Evolutionary conservation across 2,329 filamentous ascomycete species (phyloP), one percentile per base, ranked within the genome.

Genomic region (Beauveria australis): DNA sequence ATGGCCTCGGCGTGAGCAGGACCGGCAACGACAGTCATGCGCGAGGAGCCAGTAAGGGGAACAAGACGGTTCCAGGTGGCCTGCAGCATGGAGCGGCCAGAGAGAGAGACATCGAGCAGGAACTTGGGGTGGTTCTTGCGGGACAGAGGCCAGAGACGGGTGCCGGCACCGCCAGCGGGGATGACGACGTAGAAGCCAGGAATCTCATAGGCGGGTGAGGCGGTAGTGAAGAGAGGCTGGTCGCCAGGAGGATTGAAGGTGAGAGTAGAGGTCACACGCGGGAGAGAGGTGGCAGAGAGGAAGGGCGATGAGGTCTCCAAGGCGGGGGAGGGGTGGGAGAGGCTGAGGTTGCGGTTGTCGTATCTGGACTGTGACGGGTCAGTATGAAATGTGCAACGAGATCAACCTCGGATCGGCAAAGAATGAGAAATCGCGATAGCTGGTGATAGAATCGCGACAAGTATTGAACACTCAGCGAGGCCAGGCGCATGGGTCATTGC

Each of bases 91-190:
- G 66, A 67, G 63, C 63, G 66, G 24, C 67, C 67, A 9, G 63
- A 67, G 12, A 68, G 65, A 49, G 66, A 64, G 54, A 68, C 66
- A 43, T 68, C 67, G 40, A 68, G 62, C 53, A 68, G 63, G 48
- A 68, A 68, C 60, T 68, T 68, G 66, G 67, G 67, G 56, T 68
- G 67, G 48, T 68, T 67, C 63, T 68, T 66, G 30, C 67, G 66
- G 12, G 67, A 68, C 43, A 68, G 63, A 18, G 67, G 67, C 67
- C 67, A 68, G 18, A 68, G 64, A 61, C 67, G 67, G 60, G 67
- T 68, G 28, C 67, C 67, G 47, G 67, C 67, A 61, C 67, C 67
- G 52, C 67, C 67, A n/a, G 67, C 67, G 12, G 67, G 67, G 43
- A 68, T 68, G 24, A 68, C 66, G 53, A 67, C 66, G 58, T 67